Evolutionary conservation across 1,284 basidiomycete species (phyloP).

Genomic region (Exsudoporus floridanus): DNA sequence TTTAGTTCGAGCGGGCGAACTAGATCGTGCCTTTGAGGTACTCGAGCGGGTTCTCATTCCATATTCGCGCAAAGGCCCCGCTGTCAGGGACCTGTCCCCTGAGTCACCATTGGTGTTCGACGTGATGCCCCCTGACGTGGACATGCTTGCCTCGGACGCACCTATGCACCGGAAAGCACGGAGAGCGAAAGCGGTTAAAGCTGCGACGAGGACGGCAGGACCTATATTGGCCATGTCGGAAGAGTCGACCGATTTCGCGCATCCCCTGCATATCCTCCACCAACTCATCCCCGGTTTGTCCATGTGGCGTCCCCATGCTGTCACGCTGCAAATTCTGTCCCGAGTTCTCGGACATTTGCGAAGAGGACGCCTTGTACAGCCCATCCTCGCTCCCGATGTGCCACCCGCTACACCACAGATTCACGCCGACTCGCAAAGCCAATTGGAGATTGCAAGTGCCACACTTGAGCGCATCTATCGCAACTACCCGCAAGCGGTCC

Average conservation of each 20-base stretch:
- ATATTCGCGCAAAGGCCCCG: slow-evolving; percentile 43
- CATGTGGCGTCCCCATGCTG: slow-evolving; percentile 60
- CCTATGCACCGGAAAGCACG: slow-evolving; percentile 33
- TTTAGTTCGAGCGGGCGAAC: slow-evolving; percentile 76
- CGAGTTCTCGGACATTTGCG: slow-evolving; percentile 47
- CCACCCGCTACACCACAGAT: slow-evolving; percentile 12
- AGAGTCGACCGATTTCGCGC: slow-evolving; percentile 44
- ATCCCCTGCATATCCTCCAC: slow-evolving; percentile 60
- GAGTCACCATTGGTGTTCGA: slow-evolving; percentile 49
- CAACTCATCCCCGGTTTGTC: slow-evolving; percentile 64
- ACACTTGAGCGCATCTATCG: slow-evolving; percentile 46
- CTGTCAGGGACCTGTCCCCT: slow-evolving; percentile 39
- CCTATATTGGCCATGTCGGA: slow-evolving; percentile 19
- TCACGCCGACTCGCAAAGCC: slow-evolving; percentile 24
- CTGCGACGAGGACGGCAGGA: slow-evolving; percentile 21
- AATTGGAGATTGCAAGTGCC: slow-evolving; percentile 36
- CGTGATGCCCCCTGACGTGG: slow-evolving; percentile 16
- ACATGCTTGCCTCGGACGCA: slow-evolving; percentile 31
- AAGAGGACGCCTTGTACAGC: slow-evolving; percentile 49
- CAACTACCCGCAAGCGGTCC: slow-evolving; percentile 51
- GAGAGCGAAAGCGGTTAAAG: slow-evolving; percentile 24
- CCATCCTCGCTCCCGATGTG: slow-evolving; percentile 34
- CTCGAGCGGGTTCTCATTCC: slow-evolving; percentile 79
- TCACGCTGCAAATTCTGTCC: slow-evolving; percentile 48
- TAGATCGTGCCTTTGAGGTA: slow-evolving; percentile 80